These are phyloP conservation scores for Terana coerulea DNA, from an alignment of 768 basidiomycete genomes.

Conservation along the genomic window DNA sequence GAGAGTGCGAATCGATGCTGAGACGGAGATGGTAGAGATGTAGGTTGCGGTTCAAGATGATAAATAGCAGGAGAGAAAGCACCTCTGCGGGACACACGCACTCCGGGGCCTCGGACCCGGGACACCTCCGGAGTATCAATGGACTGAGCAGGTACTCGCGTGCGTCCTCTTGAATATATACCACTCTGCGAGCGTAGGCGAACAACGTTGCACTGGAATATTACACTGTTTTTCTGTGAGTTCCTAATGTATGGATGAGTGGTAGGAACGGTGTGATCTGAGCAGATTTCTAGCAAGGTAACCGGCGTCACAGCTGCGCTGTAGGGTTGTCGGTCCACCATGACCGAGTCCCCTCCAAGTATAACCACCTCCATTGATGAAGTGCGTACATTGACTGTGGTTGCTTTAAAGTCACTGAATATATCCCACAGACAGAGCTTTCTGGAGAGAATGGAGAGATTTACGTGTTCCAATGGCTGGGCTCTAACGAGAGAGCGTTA, in stretches of 20 bases:
- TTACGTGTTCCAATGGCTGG: conserved; percentile 83
- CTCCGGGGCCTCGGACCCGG: conserved; percentile 1
- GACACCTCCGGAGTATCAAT: background rate
- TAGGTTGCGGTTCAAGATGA: conserved; percentile 3
- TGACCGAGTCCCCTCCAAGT: conserved; percentile 10
- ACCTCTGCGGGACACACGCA: background rate
- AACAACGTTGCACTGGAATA: too few relatives aligned
- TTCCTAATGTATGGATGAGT: too few relatives aligned
- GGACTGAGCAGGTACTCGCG: too few relatives aligned
- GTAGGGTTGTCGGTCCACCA: conserved; percentile 5
- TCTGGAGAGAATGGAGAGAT: conserved; percentile 75
- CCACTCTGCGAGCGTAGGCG: too few relatives aligned
- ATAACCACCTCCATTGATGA: background rate
- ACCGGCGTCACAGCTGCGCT: conserved; percentile 1
- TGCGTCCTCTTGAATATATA: too few relatives aligned
- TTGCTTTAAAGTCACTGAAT: too few relatives aligned
- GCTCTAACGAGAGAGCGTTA: conserved; percentile 57
- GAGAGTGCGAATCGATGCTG: background rate
- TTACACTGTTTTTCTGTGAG: too few relatives aligned
- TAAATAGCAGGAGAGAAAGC: background rate
- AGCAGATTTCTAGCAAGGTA: background rate
- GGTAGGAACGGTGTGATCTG: too few relatives aligned
- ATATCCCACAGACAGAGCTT: conserved; percentile 51
- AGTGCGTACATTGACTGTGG: background rate
- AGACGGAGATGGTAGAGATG: conserved; percentile 3